Base-by-base conservation (phyloP, 371 early-diverging fungal species). In the Rhizopus sp. region DNA sequence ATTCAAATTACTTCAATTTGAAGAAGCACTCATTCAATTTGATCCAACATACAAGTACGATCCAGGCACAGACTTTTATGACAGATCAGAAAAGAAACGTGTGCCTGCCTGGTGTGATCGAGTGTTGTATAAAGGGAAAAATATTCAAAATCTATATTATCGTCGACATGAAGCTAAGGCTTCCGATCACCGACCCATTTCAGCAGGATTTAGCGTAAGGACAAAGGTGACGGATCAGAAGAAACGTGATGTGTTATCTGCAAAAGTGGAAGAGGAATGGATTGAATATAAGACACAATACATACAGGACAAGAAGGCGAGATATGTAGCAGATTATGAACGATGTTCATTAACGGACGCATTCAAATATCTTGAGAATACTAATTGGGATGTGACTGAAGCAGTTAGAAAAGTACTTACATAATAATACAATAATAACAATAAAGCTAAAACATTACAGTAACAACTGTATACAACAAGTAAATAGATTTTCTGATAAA, bases 21-120 rank as follows among this genome's bases (percentile, higher is more conserved):
- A 67, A 15, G 95, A 94, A 72, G 77, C 77, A 0, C 81, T 75
- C 30, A 70, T 92, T n/a, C 57, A 53, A n/a, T 95, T 93, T 69
- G 83, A 85, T 7, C 95, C 95, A 0, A 95, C 95, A 0, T 95
- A 93, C 82, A 95, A 95, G 73, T 93, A 92, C 63, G 88, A 95
- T 59, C 77, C 80, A 4, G 85, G 85, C 8, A 82, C 84, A 30
- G 82, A 88, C 17, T 64, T 63, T 10, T 95, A 91, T 59, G 95
- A 95, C 62, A 76, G 88, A 3, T 87, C 88, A 5, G 93, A 93
- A 23, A 95, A 95, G 70, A 73, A 86, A 64, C 82, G 95, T 13
- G 80, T 88, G 0, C 95, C 95, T 1, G 88, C 92, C 3, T 95
- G 90, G 88, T 94, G 93, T 53, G 95, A 94, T 70, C 82, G 95